These are phyloP conservation scores for Globisporangium lucens DNA, from an alignment of 352 stramenopile genomes.

Conservation along the genomic window DNA sequence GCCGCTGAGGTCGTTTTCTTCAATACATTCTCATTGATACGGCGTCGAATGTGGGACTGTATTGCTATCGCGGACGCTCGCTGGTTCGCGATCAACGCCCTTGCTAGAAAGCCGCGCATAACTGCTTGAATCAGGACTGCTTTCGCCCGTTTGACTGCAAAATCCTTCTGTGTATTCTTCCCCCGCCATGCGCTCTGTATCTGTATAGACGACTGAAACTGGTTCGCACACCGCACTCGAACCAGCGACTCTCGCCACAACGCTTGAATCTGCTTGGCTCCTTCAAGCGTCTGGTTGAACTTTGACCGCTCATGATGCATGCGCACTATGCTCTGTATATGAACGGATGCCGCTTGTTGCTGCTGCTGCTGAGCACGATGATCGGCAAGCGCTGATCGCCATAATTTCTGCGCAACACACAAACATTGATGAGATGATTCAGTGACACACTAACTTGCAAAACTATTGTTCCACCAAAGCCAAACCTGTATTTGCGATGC, in stretches of 20 bases:
- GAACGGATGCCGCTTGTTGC: conserved; percentile 12
- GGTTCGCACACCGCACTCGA: conserved; percentile 12
- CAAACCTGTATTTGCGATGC: conserved; percentile 53
- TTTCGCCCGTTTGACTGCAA: conserved; percentile 16
- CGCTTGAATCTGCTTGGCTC: conserved; percentile 24
- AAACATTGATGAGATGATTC: not conserved
- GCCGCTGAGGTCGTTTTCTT: conserved; percentile 4
- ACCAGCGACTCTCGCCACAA: conserved; percentile 23
- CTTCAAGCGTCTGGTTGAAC: conserved; percentile 15
- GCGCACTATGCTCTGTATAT: conserved; percentile 25
- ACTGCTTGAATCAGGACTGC: conserved; percentile 25
- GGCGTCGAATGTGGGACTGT: conserved; percentile 23
- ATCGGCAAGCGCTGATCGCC: conserved; percentile 15
- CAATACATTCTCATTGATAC: conserved; percentile 12
- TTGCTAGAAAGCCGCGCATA: conserved; percentile 21
- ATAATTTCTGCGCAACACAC: conserved; percentile 17
- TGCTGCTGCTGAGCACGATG: conserved; percentile 12
- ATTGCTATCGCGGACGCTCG: conserved; percentile 20
- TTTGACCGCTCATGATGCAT: conserved; percentile 22
- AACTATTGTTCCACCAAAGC: not conserved
- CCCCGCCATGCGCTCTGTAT: conserved; percentile 31
- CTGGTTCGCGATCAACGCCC: conserved; percentile 13
- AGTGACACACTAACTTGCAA: not conserved
- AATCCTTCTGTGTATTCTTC: conserved; percentile 19
- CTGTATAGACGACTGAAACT: conserved; percentile 13